These are phyloP conservation scores for Lycium barbarum DNA, from an alignment of 257 asterid genomes.

Conservation along the genomic window DNA sequence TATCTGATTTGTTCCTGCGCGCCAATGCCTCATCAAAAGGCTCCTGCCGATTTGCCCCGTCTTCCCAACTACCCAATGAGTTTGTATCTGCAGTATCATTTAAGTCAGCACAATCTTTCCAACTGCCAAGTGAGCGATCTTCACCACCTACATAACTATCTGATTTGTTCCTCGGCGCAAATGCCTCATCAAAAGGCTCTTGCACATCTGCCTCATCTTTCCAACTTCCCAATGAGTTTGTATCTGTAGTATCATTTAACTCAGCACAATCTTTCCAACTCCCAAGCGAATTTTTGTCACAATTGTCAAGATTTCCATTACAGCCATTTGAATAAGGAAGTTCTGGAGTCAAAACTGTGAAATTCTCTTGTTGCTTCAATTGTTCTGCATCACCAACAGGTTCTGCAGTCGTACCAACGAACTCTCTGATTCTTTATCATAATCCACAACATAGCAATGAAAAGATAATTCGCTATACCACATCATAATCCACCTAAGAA, in stretches of 20 bases:
- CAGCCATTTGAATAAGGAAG: conserved; percentile 37
- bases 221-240: conserved; percentile 73
- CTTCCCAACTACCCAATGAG: conserved; percentile 77
- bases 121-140: conserved; percentile 39
- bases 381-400: conserved; percentile 32
- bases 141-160: background rate
- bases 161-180: background rate
- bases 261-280: conserved; percentile 50
- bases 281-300: conserved; percentile 51
- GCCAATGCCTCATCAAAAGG: conserved; percentile 35
- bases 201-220: conserved; percentile 56
- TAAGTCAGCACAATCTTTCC: conserved; percentile 48
- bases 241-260: conserved; percentile 54
- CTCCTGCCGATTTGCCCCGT: conserved; percentile 51
- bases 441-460: background rate
- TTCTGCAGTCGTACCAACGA: conserved; percentile 31
- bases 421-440: conserved; percentile 6
- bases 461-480: background rate
- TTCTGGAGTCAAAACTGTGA: conserved; percentile 42
- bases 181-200: background rate
- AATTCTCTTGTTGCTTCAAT: conserved; percentile 34
- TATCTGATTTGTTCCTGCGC: background rate
- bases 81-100: conserved; percentile 62
- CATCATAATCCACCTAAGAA: background rate
- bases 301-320: conserved; percentile 40